phyloP scores from a whole-genome alignment of 371 early-diverging fungal genomes.

The Mortierella sp. region DNA sequence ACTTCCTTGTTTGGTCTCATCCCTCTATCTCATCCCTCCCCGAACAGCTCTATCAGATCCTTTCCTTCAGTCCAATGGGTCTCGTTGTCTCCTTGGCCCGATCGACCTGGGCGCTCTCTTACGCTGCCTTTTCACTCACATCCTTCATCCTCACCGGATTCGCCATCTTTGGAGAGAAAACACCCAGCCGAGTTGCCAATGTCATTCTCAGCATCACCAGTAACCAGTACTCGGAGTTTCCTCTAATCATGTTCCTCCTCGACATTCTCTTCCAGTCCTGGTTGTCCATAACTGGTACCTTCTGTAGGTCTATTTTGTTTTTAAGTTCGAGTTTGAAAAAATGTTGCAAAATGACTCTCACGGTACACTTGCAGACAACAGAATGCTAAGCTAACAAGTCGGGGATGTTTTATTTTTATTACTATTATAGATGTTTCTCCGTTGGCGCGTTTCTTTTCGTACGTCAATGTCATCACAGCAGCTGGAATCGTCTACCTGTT shows the following conservation, averaged over 20 bases:
- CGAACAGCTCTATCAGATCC: neutral
- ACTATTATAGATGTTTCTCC: conserved; percentile 24
- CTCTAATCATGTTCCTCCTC: conserved; percentile 26
- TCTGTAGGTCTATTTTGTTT: conserved; percentile 25
- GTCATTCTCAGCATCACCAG: conserved; percentile 27
- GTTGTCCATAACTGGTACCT: conserved; percentile 41
- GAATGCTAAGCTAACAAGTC: neutral
- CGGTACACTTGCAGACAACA: no score
- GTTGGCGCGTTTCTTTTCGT: conserved; percentile 36
- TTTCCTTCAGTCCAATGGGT: neutral
- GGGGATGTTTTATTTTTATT: neutral
- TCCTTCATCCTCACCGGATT: conserved; percentile 21
- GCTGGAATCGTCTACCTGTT: conserved; percentile 39
- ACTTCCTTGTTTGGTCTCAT: neutral
- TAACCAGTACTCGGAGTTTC: conserved; percentile 41
- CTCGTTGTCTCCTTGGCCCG: conserved; percentile 23
- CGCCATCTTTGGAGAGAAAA: conserved; percentile 29
- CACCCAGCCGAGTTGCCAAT: conserved; percentile 25
- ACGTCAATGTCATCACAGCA: conserved; percentile 40
- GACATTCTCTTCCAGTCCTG: conserved; percentile 29
- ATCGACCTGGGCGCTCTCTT: conserved; percentile 34
- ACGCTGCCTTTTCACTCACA: conserved; percentile 24
- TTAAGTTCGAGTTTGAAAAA: neutral
- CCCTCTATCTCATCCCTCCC: neutral
- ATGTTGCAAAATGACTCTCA: no score